A percentile compares a stretch with the other conserved stretches of the same genome.
Conservation (phyloP, 1,139 yeast species). For the Hanseniaspora uvarum region DNA sequence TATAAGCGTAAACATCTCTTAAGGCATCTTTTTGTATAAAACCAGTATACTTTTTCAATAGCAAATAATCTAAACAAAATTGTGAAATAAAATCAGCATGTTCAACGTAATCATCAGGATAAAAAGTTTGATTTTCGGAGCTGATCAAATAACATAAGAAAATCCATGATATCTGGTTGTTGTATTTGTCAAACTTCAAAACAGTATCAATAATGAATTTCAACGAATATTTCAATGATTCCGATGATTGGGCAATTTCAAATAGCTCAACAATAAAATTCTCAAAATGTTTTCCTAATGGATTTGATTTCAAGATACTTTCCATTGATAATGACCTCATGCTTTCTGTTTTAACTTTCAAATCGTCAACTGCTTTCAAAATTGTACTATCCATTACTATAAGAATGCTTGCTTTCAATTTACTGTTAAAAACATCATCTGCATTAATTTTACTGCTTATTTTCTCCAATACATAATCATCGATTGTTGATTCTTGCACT, state of each 20-base stretch:
- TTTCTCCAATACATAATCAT: not conserved
- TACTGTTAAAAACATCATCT: not conserved
- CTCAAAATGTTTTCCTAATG: not conserved
- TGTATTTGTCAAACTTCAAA: not conserved
- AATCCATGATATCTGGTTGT: not conserved
- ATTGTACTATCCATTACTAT: not conserved
- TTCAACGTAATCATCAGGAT: constrained; percentile 11
- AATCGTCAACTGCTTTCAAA: not conserved
- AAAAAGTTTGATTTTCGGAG: not conserved
- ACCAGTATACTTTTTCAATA: not conserved
- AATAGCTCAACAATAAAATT: constrained; percentile 7
- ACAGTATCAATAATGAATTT: constrained; percentile 8
- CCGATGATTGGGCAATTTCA: constrained; percentile 16
- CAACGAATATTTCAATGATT: constrained; percentile 3
- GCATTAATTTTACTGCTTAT: not conserved
- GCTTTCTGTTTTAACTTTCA: not conserved
- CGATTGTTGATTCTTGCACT: not conserved
- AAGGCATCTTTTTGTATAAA: not conserved
- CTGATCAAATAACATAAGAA: constrained; percentile 1
- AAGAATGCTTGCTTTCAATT: not conserved
- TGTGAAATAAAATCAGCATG: constrained; percentile 6
- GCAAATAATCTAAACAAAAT: constrained; percentile 3
- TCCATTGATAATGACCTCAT: not conserved
- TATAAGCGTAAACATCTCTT: not conserved
- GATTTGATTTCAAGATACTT: not conserved